Evolutionary conservation across 2,329 filamentous ascomycete genomes (phyloP), one percentile per base, ranked within the genome.

Genomic region (Ophiocordyceps camponoti-floridani): DNA sequence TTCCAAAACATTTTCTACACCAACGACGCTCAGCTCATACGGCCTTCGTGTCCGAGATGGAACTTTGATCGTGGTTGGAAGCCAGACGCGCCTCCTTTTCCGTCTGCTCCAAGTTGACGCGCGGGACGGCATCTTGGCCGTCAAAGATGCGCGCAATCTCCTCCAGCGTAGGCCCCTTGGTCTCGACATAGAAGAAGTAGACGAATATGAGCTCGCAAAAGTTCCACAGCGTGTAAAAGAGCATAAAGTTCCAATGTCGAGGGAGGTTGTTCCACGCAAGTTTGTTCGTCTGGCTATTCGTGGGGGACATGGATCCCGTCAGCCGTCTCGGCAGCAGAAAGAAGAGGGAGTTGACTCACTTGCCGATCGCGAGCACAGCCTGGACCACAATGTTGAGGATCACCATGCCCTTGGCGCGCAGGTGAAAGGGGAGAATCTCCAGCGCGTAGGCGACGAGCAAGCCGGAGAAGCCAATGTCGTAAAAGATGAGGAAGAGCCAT

Each of bases 161-260:
- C 56, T 84, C 80, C 1, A 84, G 73, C 2, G 79, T 83, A 0
- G 77, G 76, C 4, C 79, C 79, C 53, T 75, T 77, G 16, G 80
- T 84, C 63, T 85, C 80, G 46, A 80, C 70, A 56, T 78, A 80
- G 58, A 80, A 71, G 64, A 77, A 76, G 60, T 70, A 79, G 33
- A 81, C 75, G 51, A 80, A 78, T 42, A 73, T 48, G 41, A 79
- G 62, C 58, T 80, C 73, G 53, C 69, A 58, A 42, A 70, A 63
- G 55, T 79, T 72, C 76, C 76, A 80, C 45, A 75, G 57, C 19
- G 73, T 75, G 60, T 80, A 81, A 61, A 79, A 77, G 41, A 79
- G 65, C 67, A 77, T 79, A 46, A 81, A 72, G 59, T 79, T 70
- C 73, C 75, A 80, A 58, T 79, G 70, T 44, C 67, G 61, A 16